A percentile compares a stretch with the other conserved stretches of the same genome.
Evolutionary conservation across 768 basidiomycete genomes (phyloP).

Genomic region (Psilocybe subaeruginosa): DNA sequence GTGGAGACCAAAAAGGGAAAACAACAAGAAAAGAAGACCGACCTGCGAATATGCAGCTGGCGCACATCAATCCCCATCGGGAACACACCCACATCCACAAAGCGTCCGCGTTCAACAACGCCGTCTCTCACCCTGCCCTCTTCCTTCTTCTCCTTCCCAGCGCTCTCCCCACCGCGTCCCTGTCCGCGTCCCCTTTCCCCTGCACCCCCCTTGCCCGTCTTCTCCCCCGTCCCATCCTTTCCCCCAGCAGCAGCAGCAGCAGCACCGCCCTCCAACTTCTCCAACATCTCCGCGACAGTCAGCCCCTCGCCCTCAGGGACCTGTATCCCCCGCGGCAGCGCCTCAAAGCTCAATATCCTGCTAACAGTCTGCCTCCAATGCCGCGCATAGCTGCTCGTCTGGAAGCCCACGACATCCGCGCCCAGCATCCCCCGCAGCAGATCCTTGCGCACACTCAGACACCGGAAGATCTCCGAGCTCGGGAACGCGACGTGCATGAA

Average conservation of each 20-base stretch:
- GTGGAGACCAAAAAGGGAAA: neutral
- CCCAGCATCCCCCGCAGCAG: slow-evolving; percentile 89
- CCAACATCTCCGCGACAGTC: slow-evolving; percentile 24
- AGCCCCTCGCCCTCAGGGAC: slow-evolving; percentile 43
- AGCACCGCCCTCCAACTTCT: slow-evolving; percentile 17
- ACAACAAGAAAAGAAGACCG: slow-evolving; percentile 6
- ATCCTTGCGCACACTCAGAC: slow-evolving; percentile 76
- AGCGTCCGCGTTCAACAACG: slow-evolving; percentile 49
- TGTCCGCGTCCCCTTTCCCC: neutral
- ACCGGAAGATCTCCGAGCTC: slow-evolving; percentile 93
- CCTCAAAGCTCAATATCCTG: slow-evolving; percentile 79
- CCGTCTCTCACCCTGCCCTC: slow-evolving; percentile 26
- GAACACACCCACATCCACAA: slow-evolving; percentile 87
- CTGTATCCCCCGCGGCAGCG: slow-evolving; percentile 83
- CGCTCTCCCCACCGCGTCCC: neutral
- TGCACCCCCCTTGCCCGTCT: neutral
- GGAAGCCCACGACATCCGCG: slow-evolving; percentile 93
- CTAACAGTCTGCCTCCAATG: slow-evolving; percentile 88
- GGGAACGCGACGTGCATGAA: slow-evolving; percentile 98
- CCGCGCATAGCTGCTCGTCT: slow-evolving; percentile 80
- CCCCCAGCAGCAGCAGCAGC: neutral
- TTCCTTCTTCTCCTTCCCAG: slow-evolving; percentile 15
- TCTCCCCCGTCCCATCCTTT: neutral
- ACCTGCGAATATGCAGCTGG: slow-evolving; percentile 69
- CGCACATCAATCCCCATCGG: slow-evolving; percentile 89